phyloP scores from a whole-genome alignment of 1,284 basidiomycete species.

The Sporisorium exsertum region DNA sequence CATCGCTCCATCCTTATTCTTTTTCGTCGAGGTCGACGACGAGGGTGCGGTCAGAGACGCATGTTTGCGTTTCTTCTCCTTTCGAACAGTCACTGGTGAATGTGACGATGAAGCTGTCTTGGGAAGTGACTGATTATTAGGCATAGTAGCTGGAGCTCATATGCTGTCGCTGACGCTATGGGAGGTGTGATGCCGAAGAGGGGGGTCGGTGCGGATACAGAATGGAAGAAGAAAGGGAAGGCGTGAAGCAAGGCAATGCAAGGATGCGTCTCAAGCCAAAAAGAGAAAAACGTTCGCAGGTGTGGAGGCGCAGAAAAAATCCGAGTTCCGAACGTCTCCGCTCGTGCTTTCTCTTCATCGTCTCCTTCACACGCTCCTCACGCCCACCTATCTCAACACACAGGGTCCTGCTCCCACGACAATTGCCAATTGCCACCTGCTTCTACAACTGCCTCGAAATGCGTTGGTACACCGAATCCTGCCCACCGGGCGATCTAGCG shows the following conservation, averaged over 20 bases:
- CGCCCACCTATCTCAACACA: neutral
- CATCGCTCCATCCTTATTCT: constrained; percentile 1
- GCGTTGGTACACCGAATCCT: constrained; percentile 24
- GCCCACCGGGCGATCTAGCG: constrained; percentile 10
- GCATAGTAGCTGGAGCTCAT: neutral
- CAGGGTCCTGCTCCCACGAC: neutral
- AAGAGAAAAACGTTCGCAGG: neutral
- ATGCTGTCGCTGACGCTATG: neutral
- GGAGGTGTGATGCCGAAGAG: neutral
- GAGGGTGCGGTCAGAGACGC: neutral
- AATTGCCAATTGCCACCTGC: neutral
- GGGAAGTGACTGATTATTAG: neutral
- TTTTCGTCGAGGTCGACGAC: neutral
- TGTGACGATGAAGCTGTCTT: neutral
- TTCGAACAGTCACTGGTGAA: too few relatives aligned
- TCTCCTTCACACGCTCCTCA: neutral
- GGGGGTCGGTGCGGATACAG: neutral
- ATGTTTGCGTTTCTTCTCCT: constrained; percentile 15
- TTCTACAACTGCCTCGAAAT: constrained; percentile 30
- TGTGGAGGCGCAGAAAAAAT: constrained; percentile 3
- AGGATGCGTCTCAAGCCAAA: too few relatives aligned
- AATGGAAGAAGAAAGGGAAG: neutral
- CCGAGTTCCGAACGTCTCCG: neutral
- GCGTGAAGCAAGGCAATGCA: neutral
- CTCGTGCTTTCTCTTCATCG: neutral